A percentile compares a stretch with the other conserved stretches of the same genome.
Conservation (phyloP, 1,284 basidiomycete genomes). For the Coriolopsis trogii region DNA sequence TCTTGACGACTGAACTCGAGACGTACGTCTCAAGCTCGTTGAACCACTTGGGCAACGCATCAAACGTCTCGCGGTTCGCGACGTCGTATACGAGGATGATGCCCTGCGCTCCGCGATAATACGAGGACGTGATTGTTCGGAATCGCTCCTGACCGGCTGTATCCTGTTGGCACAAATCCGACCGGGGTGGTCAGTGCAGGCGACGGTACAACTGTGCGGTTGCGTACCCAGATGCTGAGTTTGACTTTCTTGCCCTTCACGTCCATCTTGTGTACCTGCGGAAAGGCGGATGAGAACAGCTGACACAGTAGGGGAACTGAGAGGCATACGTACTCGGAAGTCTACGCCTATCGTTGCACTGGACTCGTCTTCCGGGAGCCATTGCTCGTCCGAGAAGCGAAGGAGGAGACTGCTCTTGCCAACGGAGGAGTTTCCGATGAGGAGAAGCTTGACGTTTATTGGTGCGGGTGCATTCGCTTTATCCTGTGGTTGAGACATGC, state of each 20-base stretch:
- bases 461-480: conserved; percentile 33
- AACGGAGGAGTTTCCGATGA: conserved; percentile 90
- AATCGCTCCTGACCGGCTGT: conserved; percentile 92
- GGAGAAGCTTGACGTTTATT: conserved; percentile 70
- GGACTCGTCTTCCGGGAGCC: conserved; percentile 93
- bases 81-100: conserved; percentile 97
- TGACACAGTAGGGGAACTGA: background rate
- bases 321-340: conserved; percentile 60
- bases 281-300: background rate
- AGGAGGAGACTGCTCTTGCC: conserved; percentile 91
- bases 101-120: conserved; percentile 93
- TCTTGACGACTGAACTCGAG: conserved; percentile 86
- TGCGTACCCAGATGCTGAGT: conserved; percentile 78
- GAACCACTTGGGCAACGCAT: conserved; percentile 92
- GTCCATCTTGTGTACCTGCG: conserved; percentile 81
- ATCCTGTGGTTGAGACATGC: conserved; percentile 22
- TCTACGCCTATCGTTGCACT: conserved; percentile 93
- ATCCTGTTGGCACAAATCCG: conserved; percentile 54
- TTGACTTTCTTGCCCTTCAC: conserved; percentile 80
- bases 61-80: conserved; percentile 88
- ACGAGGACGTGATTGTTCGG: conserved; percentile 88
- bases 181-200: conserved; percentile 1
- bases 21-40: conserved; percentile 95
- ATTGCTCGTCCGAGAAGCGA: conserved; percentile 96
- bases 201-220: background rate